Conservation (phyloP, 805 yeast genomes). For the Candida mattraensis region DNA sequence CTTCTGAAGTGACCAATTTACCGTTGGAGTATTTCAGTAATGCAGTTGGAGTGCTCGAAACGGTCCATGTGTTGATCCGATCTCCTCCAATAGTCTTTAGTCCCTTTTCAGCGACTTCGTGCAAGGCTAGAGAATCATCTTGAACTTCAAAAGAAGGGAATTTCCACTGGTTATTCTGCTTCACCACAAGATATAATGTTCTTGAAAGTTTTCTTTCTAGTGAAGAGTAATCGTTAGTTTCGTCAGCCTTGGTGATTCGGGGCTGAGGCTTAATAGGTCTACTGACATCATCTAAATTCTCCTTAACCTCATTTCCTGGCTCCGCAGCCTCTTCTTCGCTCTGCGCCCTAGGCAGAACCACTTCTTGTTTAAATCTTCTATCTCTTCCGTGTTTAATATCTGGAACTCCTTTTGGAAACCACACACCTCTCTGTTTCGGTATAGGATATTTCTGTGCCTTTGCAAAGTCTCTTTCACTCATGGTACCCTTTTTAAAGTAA, state of each 20-base stretch:
- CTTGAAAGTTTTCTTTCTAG: slow-evolving; percentile 78
- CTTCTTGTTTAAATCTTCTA: slow-evolving; percentile 75
- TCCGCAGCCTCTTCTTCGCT: slow-evolving; percentile 31
- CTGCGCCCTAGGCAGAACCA: slow-evolving; percentile 71
- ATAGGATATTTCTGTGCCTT: slow-evolving; percentile 77
- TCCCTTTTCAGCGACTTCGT: slow-evolving; percentile 73
- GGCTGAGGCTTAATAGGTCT: slow-evolving; percentile 70
- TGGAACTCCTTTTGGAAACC: slow-evolving; percentile 81
- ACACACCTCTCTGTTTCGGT: slow-evolving; percentile 68
- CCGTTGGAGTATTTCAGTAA: slow-evolving; percentile 46
- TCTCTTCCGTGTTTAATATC: slow-evolving; percentile 88
- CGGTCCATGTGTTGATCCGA: slow-evolving; percentile 80
- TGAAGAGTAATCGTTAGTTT: slow-evolving; percentile 55
- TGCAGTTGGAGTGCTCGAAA: slow-evolving; percentile 86
- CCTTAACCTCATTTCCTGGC: slow-evolving; percentile 18
- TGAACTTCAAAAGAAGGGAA: slow-evolving; percentile 69
- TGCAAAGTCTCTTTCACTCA: slow-evolving; percentile 78
- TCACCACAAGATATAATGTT: slow-evolving; percentile 74
- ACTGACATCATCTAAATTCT: slow-evolving; percentile 54
- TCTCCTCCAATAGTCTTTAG: slow-evolving; percentile 71
- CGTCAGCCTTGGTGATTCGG: slow-evolving; percentile 78
- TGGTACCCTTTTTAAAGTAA: slow-evolving; percentile 86
- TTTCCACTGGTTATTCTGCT: slow-evolving; percentile 57
- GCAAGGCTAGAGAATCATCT: slow-evolving; percentile 54
- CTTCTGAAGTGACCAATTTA: slow-evolving; percentile 23